Base-by-base conservation (phyloP, 345 rosid species). In the Heritiera littoralis region DNA sequence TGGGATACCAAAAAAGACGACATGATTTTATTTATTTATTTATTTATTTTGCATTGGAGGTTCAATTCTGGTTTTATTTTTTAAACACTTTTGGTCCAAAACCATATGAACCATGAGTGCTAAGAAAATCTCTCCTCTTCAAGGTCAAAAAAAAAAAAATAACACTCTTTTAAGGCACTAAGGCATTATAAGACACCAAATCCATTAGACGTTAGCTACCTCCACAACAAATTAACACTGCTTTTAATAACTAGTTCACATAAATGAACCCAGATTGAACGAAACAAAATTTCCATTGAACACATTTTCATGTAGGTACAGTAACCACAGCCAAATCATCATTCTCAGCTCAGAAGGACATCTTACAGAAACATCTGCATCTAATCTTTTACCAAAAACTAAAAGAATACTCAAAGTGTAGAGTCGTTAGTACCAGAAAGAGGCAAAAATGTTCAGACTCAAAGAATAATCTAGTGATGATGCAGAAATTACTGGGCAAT, bases 31-130 rank as follows among this genome's bases (percentile, higher is more conserved):
- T 40, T 23, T 4, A 48, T 28, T 23, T 23, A 23, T 23, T 23
- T 23, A 23, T 23, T 23, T 23, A 23, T 23, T 23, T 23, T 4
- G 15, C 11, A 58, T 28, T 28, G 38, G 5, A 45, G 72, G 8
- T 40, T 67, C 51, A 41, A 69, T 48, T 69, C 74, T 23, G n/a
- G 40, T 69, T 69, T 48, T 23, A 69, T 12, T 61, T 61, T 60
- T 23, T 30, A 11, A 30, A 46, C 45, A 7, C 49, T 48, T 12
- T 46, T 69, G 55, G 35, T 0, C 17, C 52, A 46, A 68, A 69
- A 23, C 46, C 73, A 69, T 6, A 69, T 20, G 38, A 46, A 10
- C 5, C 11, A 13, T 23, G 55, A 23, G 20, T 46, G 55, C 38
- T 43, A 67, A 67, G 52, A 9, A 41, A 43, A n/a, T 43, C 28